A percentile compares a stretch with the other conserved stretches of the same genome.
phyloP scores from a whole-genome alignment of 805 yeast genomes.

The Candida lessepsii region DNA sequence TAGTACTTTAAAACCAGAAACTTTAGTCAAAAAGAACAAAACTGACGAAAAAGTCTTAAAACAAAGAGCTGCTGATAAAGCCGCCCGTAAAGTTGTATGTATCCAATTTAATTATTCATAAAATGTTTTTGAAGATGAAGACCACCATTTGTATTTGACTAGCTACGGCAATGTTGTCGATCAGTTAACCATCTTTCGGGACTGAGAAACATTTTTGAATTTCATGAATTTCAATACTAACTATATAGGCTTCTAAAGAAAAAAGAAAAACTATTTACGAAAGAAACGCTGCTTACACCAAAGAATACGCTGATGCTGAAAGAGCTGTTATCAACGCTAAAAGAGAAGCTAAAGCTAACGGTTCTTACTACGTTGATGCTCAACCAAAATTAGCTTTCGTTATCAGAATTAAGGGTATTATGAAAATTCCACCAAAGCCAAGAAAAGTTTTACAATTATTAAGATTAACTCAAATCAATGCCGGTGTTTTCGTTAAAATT shows the following conservation, averaged over 20 bases:
- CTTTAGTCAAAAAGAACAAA: conserved; percentile 80
- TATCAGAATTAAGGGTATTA: conserved; percentile 98
- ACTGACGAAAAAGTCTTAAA: conserved; percentile 74
- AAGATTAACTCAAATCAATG: conserved; percentile 90
- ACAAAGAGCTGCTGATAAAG: conserved; percentile 77
- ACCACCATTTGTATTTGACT: conserved; percentile 53
- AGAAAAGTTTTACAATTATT: conserved; percentile 95
- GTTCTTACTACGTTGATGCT: conserved; percentile 93
- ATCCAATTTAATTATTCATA: neutral
- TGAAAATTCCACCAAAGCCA: conserved; percentile 98
- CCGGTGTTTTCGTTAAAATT: conserved; percentile 92
- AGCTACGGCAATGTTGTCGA: conserved; percentile 71
- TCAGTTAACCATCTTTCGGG: conserved; percentile 87
- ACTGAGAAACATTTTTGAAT: conserved; percentile 44
- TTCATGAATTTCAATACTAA: conserved; percentile 27
- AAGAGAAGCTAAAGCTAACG: conserved; percentile 92
- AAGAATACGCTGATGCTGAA: conserved; percentile 92
- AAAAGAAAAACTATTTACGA: conserved; percentile 73
- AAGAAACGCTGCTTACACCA: conserved; percentile 95
- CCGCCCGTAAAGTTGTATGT: conserved; percentile 80
- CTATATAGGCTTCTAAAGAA: conserved; percentile 42
- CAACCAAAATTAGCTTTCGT: conserved; percentile 93
- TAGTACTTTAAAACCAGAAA: conserved; percentile 71
- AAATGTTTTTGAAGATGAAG: conserved; percentile 49
- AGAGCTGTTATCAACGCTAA: conserved; percentile 82